These are phyloP conservation scores for Corylus heterophylla DNA, from an alignment of 306 rosid species.

Conservation along the genomic window DNA sequence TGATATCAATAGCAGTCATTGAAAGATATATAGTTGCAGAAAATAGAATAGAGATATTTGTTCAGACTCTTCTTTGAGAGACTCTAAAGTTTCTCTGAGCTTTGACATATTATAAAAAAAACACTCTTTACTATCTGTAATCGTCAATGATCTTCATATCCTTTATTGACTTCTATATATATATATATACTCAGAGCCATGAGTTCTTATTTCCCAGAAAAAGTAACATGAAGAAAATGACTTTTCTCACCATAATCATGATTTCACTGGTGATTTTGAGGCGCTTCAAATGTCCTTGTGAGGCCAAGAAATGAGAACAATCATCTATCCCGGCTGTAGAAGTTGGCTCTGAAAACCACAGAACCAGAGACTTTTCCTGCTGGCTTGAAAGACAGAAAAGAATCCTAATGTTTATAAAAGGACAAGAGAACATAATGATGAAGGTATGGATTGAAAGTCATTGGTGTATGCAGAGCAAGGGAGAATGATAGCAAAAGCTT, in stretches of 20 bases:
- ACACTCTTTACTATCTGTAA: background rate
- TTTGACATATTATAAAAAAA: slow-evolving; percentile 5
- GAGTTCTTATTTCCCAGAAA: background rate
- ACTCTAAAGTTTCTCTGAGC: background rate
- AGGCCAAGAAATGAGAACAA: too few species aligned
- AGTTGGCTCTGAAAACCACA: too few species aligned
- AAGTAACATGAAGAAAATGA: background rate
- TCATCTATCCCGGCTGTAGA: too few species aligned
- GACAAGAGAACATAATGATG: slow-evolving; percentile 13
- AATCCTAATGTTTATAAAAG: slow-evolving; percentile 1
- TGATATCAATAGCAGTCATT: background rate
- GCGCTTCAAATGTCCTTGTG: slow-evolving; percentile 10
- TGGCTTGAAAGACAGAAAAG: slow-evolving; percentile 5
- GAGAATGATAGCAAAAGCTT: slow-evolving; percentile 25
- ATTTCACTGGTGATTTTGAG: slow-evolving; percentile 15
- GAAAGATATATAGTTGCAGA: background rate
- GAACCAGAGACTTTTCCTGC: slow-evolving; percentile 1
- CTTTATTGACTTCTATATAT: background rate
- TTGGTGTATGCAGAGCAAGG: slow-evolving; percentile 13
- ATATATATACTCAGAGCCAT: background rate
- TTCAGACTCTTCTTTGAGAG: background rate
- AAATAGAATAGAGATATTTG: background rate
- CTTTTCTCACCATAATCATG: slow-evolving; percentile 11
- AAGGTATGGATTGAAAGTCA: background rate
- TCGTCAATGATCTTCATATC: slow-evolving; percentile 4